phyloP scores from a whole-genome alignment of 1,284 basidiomycete species.

The Moniliella sp. region DNA sequence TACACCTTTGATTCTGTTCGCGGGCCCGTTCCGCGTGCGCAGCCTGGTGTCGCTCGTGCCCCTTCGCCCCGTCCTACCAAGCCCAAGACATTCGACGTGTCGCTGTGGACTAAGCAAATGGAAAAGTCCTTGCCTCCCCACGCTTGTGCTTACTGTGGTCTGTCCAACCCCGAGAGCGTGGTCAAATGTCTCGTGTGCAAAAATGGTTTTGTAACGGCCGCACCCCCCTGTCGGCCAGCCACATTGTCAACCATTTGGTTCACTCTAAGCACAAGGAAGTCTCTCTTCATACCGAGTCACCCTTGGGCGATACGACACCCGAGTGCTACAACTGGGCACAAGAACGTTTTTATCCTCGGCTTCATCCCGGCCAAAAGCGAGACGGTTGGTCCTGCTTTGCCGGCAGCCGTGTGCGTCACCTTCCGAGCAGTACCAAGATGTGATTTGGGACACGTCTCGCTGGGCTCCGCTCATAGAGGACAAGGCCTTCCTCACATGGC shows the following conservation, averaged over 20 bases:
- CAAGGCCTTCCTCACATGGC: conserved; percentile 88
- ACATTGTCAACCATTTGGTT: conserved; percentile 96
- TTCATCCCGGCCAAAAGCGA: conserved; percentile 98
- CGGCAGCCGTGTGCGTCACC: conserved; percentile 95
- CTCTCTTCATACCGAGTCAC: conserved; percentile 76
- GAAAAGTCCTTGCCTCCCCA: conserved; percentile 47
- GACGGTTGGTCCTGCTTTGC: conserved; percentile 91
- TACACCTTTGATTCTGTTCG: not conserved
- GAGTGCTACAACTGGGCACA: conserved; percentile 98
- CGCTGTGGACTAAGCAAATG: conserved; percentile 42
- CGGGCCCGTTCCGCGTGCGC: not conserved
- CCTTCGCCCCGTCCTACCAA: conserved; percentile 6
- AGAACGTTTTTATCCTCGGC: conserved; percentile 95
- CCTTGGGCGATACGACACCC: conserved; percentile 84
- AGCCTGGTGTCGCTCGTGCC: conserved; percentile 3
- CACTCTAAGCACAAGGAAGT: conserved; percentile 98
- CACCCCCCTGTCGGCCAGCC: conserved; percentile 74
- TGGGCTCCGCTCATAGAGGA: conserved; percentile 98
- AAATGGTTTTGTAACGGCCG: conserved; percentile 99
- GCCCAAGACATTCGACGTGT: conserved; percentile 27
- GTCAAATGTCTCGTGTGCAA: conserved; percentile 86
- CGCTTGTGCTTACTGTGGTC: conserved; percentile 58
- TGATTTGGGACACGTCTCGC: conserved; percentile 88
- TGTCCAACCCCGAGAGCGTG: conserved; percentile 85
- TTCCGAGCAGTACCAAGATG: conserved; percentile 56